Evolutionary conservation across 1,139 yeast species (phyloP).

Genomic region (Martiniozyma asiatica): DNA sequence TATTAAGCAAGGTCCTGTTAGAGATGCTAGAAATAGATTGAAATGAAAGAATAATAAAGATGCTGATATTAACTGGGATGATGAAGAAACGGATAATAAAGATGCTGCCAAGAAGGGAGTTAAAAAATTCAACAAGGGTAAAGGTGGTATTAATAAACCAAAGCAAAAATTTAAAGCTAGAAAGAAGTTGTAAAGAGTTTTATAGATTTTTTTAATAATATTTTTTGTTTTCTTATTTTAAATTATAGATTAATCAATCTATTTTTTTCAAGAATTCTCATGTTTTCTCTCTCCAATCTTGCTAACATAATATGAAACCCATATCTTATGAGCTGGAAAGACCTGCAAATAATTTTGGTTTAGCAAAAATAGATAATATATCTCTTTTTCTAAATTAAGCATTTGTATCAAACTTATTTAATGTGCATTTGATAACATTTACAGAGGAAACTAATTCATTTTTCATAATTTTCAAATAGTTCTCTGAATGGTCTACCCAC

Average conservation of each 20-base stretch:
- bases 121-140: constrained; percentile 4
- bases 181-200: constrained; percentile 48
- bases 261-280: no score
- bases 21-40: constrained; percentile 85
- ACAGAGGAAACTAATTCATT: constrained; percentile 13
- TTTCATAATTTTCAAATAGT: constrained; percentile 8
- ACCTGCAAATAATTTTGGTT: no score
- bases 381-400: no score
- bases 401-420: constrained; percentile 5
- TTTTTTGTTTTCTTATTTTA: no score
- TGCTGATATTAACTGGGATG: constrained; percentile 45
- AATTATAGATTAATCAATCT: no score
- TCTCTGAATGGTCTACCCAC: constrained; percentile 13
- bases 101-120: constrained; percentile 5
- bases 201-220: no score
- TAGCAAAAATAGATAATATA: no score
- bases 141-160: constrained; percentile 23
- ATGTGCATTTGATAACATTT: constrained; percentile 13
- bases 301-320: no score
- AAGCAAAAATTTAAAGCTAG: constrained; percentile 42
- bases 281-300: no score
- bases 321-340: no score
- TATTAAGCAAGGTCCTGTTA: constrained; percentile 79
- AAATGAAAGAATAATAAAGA: constrained; percentile 68
- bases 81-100: constrained; percentile 14